Percentiles rank a stretch among this genome's conserved stretches.
These are phyloP conservation scores for Dillenia suffruticosa DNA, from an alignment of 164 flowering plant species.

Conservation along the genomic window DNA sequence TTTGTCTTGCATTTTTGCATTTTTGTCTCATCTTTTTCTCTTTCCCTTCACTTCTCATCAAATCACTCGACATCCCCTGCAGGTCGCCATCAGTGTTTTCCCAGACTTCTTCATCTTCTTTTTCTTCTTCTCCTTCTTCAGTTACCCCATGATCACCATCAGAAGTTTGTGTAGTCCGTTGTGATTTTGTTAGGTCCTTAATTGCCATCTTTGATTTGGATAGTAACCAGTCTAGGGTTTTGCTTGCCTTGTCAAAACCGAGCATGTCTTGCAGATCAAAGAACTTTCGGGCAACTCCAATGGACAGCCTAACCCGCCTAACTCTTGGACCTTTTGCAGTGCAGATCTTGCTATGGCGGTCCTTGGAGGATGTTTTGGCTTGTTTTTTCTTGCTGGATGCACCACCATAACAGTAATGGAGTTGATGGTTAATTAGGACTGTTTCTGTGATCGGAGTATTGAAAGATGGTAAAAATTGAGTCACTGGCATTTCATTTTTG, in stretches of 20 bases:
- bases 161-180: too few species aligned
- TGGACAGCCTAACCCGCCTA: slow-evolving; percentile 45
- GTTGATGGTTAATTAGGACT: too few species aligned
- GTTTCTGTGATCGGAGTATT: too few species aligned
- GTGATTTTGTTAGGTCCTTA: slow-evolving; percentile 13
- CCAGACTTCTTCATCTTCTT: too few species aligned
- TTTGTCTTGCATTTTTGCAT: not conserved
- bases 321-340: slow-evolving; percentile 49
- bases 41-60: slow-evolving; percentile 2
- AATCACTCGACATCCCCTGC: too few species aligned
- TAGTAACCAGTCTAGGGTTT: slow-evolving; percentile 53
- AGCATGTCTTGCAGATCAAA: slow-evolving; percentile 50
- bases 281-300: slow-evolving; percentile 38
- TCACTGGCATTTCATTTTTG: too few species aligned
- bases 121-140: slow-evolving; percentile 1
- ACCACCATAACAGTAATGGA: too few species aligned
- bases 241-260: slow-evolving; percentile 53
- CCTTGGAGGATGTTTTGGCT: slow-evolving; percentile 12
- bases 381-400: too few species aligned
- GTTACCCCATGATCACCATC: too few species aligned
- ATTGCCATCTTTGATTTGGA: slow-evolving; percentile 34
- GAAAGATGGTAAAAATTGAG: too few species aligned
- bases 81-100: too few species aligned
- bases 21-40: slow-evolving; percentile 6
- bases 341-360: slow-evolving; percentile 40